phyloP scores from a whole-genome alignment of 345 rosid genomes.

The Turritis glabra region DNA sequence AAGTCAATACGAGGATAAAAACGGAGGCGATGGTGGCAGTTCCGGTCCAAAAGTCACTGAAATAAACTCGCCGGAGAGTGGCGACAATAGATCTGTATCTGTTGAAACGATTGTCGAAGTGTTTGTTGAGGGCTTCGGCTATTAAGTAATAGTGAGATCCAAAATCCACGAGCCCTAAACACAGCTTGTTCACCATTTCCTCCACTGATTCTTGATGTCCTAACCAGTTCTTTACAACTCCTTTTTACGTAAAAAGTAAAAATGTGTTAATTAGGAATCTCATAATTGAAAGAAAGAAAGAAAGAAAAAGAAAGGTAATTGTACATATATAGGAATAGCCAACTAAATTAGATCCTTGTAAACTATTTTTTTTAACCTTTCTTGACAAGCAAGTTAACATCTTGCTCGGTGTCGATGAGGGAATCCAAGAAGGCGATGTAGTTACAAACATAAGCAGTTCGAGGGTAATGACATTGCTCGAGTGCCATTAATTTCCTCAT shows the following conservation, averaged over 20 bases:
- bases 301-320: no score
- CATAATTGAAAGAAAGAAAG: neutral
- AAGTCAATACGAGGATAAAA: slow-evolving; percentile 1
- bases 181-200: slow-evolving; percentile 31
- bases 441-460: neutral
- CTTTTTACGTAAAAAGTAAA: neutral
- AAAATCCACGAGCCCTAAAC: slow-evolving; percentile 8
- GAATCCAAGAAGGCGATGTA: slow-evolving; percentile 29
- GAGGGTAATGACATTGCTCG: slow-evolving; percentile 30
- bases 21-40: neutral
- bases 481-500: slow-evolving; percentile 37
- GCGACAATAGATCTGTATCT: neutral
- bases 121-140: neutral
- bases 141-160: neutral
- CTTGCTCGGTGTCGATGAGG: slow-evolving; percentile 16
- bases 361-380: slow-evolving; percentile 21
- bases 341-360: neutral
- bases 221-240: slow-evolving; percentile 16
- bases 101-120: neutral
- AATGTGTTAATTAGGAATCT: neutral
- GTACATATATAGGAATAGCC: no score
- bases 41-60: slow-evolving; percentile 29
- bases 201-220: slow-evolving; percentile 24
- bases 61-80: slow-evolving; percentile 21
- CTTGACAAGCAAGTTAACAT: slow-evolving; percentile 35